Conservation (phyloP, 202 grass and related monocot genomes). For the Carex sylvatica region DNA sequence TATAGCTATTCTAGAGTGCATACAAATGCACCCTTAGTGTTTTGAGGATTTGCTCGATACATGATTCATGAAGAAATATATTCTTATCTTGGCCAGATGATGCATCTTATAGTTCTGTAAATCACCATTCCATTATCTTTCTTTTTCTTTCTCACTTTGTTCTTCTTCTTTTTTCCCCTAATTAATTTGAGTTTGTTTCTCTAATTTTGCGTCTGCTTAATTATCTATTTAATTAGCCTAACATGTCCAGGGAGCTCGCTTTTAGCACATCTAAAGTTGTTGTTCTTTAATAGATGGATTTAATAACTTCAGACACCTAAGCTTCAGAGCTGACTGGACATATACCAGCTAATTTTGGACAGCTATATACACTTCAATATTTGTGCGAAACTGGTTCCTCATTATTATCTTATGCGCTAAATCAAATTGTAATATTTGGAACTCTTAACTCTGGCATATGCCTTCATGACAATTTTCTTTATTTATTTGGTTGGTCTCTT, state of each 20-base stretch:
- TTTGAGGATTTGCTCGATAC: conserved; percentile 76
- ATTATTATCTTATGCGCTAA: neutral
- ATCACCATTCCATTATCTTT: conserved; percentile 35
- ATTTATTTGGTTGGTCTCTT: conserved; percentile 48
- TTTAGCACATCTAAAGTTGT: neutral
- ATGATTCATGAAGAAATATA: conserved; percentile 70
- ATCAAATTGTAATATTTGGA: neutral
- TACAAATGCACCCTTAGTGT: no score
- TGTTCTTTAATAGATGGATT: no score
- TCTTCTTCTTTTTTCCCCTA: neutral
- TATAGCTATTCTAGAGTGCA: no score
- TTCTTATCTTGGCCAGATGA: conserved; percentile 61
- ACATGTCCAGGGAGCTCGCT: neutral
- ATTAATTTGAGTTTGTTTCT: neutral
- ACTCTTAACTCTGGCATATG: neutral
- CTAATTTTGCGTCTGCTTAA: conserved; percentile 4
- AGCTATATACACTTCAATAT: conserved; percentile 43
- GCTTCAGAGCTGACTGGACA: conserved; percentile 71
- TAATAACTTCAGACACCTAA: conserved; percentile 72
- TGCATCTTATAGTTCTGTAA: conserved; percentile 67
- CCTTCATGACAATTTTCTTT: neutral
- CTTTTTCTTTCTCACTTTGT: conserved; percentile 23
- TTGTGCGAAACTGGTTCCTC: conserved; percentile 36
- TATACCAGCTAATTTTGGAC: conserved; percentile 54
- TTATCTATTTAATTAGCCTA: neutral